Base-by-base conservation (phyloP, 257 asterid species). In the Mentha longifolia region DNA sequence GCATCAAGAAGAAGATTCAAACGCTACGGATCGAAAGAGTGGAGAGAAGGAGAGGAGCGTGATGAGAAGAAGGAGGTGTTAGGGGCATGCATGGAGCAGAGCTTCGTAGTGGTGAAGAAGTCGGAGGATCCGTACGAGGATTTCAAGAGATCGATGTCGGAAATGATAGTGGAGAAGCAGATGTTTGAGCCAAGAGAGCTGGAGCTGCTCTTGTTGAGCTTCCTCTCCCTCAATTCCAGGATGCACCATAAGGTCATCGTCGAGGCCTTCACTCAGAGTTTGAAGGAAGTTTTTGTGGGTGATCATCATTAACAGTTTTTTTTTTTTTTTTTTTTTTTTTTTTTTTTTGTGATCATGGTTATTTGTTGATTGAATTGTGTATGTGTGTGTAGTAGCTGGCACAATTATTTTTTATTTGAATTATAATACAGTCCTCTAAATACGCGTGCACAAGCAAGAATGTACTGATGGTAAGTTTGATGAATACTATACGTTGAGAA, bases 71-170 rank as follows among this genome's bases (percentile, higher is more conserved):
- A 56, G 61, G 50, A 2, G 19, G 56, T 10, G 45, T 5, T 14
- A 45, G 46, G 10, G 45, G 80, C 83, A 6, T 77, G 81, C 67
- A n/a, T 75, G 78, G 76, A 78, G 7, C 76, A 80, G 69, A 85
- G 91, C 61, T 87, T 83, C 37, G 87, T 87, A 3, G 80, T 89
- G 78, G 80, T 82, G 85, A 92, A 92, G 95, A 85, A 70, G 74
- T 89, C 96, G 1, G 78, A 30, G 28, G 85, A 88, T 42, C 97
- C 97, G 3, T 82, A 71, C n/a, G 76, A 87, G 67, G 97, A 92
- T 83, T 92, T 92, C 86, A 92, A 82, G 90, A 86, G 65, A 30
- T 89, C 96, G 3, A 92, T 92, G 95, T n/a, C 67, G 74, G 97
- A 92, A 68, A 89, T 89, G 96, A 86, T 87, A 61, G 4, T 84